Percentiles rank a stretch among this genome's conserved stretches.
These are phyloP conservation scores for Chrysoporthe cubensis DNA, from an alignment of 2,329 filamentous ascomycete genomes.

Conservation along the genomic window DNA sequence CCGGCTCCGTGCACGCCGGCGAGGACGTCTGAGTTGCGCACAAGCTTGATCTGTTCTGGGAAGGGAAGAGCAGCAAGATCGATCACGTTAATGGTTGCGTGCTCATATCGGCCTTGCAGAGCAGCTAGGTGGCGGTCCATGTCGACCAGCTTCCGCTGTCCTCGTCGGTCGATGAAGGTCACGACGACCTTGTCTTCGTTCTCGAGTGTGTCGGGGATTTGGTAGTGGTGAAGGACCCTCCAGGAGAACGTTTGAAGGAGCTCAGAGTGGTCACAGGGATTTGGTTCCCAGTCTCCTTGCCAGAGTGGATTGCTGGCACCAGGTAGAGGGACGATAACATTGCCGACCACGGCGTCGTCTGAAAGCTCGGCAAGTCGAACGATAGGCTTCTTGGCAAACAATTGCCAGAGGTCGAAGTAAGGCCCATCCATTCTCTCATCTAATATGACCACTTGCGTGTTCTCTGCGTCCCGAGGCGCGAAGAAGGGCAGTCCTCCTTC, in stretches of 20 bases:
- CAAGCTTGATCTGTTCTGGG: constrained; percentile 40
- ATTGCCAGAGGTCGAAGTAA: constrained; percentile 36
- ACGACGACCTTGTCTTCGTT: constrained; percentile 11
- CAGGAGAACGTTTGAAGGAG: constrained; percentile 39
- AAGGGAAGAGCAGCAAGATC: constrained; percentile 46
- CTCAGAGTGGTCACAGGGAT: constrained; percentile 38
- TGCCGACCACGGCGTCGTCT: constrained; percentile 33
- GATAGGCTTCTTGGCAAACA: constrained; percentile 39
- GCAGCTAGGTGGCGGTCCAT: constrained; percentile 40
- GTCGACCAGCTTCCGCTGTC: constrained; percentile 31
- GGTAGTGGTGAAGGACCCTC: constrained; percentile 39
- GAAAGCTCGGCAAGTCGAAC: constrained; percentile 31
- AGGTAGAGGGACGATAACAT: constrained; percentile 45
- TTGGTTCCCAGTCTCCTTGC: constrained; percentile 42
- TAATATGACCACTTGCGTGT: constrained; percentile 36
- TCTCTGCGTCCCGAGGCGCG: constrained; percentile 17
- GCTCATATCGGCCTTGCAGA: background rate
- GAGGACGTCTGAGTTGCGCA: constrained; percentile 45
- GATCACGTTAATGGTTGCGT: constrained; percentile 30
- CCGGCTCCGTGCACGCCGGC: constrained; percentile 50
- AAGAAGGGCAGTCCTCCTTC: constrained; percentile 19
- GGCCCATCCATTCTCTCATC: constrained; percentile 35
- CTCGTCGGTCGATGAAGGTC: constrained; percentile 26
- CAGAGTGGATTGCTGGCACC: constrained; percentile 47
- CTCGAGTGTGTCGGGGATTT: constrained; percentile 5